Evolutionary conservation across 2,329 filamentous ascomycete species (phyloP).

Genomic region (Fusarium piperis): DNA sequence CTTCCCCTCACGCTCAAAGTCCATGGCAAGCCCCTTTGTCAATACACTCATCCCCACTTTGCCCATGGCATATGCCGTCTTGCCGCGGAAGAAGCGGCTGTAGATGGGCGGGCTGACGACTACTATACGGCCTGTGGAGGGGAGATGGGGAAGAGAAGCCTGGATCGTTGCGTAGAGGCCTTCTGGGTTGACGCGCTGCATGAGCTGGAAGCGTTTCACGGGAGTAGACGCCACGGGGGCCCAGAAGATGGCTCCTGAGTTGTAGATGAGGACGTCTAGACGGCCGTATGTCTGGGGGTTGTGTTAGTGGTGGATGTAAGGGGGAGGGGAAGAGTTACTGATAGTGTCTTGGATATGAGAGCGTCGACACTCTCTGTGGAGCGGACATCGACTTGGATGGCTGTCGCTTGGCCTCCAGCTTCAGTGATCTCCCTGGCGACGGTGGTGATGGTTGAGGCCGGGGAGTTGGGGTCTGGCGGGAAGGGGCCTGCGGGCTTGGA

Average conservation of each 20-base stretch:
- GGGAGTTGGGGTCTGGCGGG: constrained; percentile 80
- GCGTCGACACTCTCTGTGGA: constrained; percentile 67
- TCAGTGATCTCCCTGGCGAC: constrained; percentile 78
- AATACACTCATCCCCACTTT: constrained; percentile 86
- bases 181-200: constrained; percentile 79
- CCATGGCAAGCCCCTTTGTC: constrained; percentile 84
- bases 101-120: constrained; percentile 89
- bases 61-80: constrained; percentile 83
- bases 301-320: background rate
- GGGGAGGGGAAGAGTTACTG: constrained; percentile 16
- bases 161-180: constrained; percentile 80
- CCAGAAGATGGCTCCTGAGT: constrained; percentile 89
- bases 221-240: constrained; percentile 77
- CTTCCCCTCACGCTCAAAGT: constrained; percentile 74
- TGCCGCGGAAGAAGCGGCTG: constrained; percentile 84
- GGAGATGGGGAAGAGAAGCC: constrained; percentile 73
- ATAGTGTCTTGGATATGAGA: constrained; percentile 68
- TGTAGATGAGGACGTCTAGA: constrained; percentile 82
- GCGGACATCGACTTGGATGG: constrained; percentile 77
- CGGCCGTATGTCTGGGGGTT: constrained; percentile 61
- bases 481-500: constrained; percentile 63
- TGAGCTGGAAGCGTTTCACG: constrained; percentile 78
- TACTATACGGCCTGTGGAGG: constrained; percentile 70
- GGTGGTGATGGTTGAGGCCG: constrained; percentile 80
- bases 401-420: constrained; percentile 70